These are phyloP conservation scores for Plectosphaerella cucumerina DNA, from an alignment of 2,329 filamentous ascomycete species.

Conservation along the genomic window DNA sequence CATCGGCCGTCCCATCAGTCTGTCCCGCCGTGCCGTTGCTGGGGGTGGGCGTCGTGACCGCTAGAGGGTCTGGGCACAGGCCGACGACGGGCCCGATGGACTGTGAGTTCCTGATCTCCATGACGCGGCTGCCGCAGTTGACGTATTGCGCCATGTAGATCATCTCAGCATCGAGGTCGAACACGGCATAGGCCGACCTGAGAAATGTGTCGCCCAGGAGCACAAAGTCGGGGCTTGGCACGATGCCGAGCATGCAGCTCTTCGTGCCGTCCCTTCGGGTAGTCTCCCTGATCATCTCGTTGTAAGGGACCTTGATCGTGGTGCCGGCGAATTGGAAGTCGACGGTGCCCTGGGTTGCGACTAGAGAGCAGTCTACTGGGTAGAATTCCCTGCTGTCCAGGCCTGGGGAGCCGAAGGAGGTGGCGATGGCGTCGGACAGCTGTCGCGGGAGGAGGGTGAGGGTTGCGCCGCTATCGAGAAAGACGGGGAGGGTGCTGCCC, in stretches of 20 bases:
- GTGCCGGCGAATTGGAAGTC: constrained; percentile 45
- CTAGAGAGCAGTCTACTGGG: constrained; percentile 39
- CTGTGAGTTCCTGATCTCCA: constrained; percentile 8
- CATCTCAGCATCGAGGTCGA: constrained; percentile 44
- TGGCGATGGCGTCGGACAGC: constrained; percentile 45
- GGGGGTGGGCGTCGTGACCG: not conserved
- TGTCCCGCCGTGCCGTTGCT: not conserved
- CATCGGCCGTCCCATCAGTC: not conserved
- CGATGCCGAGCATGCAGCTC: constrained; percentile 46
- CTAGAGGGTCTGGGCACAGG: not conserved
- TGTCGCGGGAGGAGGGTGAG: constrained; percentile 60
- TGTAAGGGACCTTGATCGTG: constrained; percentile 44
- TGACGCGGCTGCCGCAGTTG: constrained; percentile 40
- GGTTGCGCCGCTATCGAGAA: constrained; percentile 68
- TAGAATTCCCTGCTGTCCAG: constrained; percentile 40
- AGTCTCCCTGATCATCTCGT: constrained; percentile 40
- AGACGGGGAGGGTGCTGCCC: constrained; percentile 45
- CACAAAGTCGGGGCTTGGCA: constrained; percentile 39
- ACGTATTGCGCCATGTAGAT: constrained; percentile 46
- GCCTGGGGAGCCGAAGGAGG: constrained; percentile 39
- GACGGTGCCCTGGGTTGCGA: constrained; percentile 34
- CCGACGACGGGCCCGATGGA: constrained; percentile 9
- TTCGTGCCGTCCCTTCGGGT: constrained; percentile 13
- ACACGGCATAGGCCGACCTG: constrained; percentile 51
- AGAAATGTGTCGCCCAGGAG: constrained; percentile 58